These are phyloP conservation scores for Schizochytrium sp. DNA, from an alignment of 108 stramenopile genomes.

Conservation along the genomic window DNA sequence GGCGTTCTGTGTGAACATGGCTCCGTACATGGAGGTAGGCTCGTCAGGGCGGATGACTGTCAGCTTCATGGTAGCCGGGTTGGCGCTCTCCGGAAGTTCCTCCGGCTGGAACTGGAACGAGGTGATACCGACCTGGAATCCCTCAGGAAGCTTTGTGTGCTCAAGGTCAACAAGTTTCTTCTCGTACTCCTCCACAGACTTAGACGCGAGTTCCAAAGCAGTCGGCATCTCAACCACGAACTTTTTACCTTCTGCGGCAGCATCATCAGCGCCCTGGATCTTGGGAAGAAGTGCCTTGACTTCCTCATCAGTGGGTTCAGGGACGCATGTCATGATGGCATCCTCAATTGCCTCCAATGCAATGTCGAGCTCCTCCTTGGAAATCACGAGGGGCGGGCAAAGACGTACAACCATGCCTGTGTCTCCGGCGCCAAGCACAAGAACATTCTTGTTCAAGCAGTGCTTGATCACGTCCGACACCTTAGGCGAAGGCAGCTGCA, in stretches of 20 bases:
- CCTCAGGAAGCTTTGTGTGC: conserved; percentile 53
- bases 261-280: not conserved
- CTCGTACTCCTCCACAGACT: conserved; percentile 50
- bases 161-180: not conserved
- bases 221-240: conserved; percentile 22
- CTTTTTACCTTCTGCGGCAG: not conserved
- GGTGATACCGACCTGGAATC: not conserved
- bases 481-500: conserved; percentile 27
- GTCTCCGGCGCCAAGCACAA: conserved; percentile 60
- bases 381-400: conserved; percentile 55
- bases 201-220: conserved; percentile 12
- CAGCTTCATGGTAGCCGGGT: conserved; percentile 62
- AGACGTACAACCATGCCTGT: conserved; percentile 7
- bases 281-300: not conserved
- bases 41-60: conserved; percentile 62
- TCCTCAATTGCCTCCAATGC: conserved; percentile 22
- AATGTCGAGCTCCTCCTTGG: conserved; percentile 56
- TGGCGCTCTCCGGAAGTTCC: conserved; percentile 29
- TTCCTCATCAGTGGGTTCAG: not conserved
- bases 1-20: conserved; percentile 61
- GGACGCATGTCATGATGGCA: conserved; percentile 19
- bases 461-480: conserved; percentile 6
- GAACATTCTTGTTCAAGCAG: conserved; percentile 12
- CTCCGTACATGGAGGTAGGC: conserved; percentile 63
- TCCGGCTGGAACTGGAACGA: conserved; percentile 60